Conservation (phyloP, 176 grass and related monocot genomes). For the Cymbopogon citratus region DNA sequence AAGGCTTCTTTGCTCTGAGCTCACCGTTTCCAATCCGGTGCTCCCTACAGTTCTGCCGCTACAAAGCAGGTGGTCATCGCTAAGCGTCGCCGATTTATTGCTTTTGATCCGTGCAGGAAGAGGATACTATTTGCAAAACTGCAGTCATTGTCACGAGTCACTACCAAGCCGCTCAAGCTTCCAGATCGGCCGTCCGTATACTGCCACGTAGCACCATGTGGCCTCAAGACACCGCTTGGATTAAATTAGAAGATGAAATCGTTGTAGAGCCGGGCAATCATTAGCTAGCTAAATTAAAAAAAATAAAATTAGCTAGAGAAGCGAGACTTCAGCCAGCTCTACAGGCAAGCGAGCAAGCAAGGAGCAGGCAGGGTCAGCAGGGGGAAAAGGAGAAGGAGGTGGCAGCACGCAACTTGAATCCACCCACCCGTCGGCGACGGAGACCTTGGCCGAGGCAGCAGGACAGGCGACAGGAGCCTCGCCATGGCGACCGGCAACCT, state of each 20-base stretch:
- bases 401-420: not conserved
- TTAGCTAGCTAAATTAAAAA: too few relatives aligned
- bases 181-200: not conserved
- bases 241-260: not conserved
- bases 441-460: too few relatives aligned
- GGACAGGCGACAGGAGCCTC: too few relatives aligned
- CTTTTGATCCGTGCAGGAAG: not conserved
- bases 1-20: too few relatives aligned
- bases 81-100: not conserved
- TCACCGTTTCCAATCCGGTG: not conserved
- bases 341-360: not conserved
- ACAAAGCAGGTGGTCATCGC: too few relatives aligned
- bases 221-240: not conserved
- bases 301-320: too few relatives aligned
- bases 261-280: not conserved
- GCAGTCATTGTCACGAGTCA: too few relatives aligned
- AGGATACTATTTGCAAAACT: too few relatives aligned
- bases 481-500: constrained; percentile 79
- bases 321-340: not conserved
- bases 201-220: not conserved
- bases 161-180: too few relatives aligned
- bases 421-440: too few relatives aligned
- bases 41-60: too few relatives aligned
- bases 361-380: not conserved
- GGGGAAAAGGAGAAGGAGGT: not conserved